Conservation (phyloP, 164 flowering plant genomes). For the Kalanchoe fedtschenkoi region DNA sequence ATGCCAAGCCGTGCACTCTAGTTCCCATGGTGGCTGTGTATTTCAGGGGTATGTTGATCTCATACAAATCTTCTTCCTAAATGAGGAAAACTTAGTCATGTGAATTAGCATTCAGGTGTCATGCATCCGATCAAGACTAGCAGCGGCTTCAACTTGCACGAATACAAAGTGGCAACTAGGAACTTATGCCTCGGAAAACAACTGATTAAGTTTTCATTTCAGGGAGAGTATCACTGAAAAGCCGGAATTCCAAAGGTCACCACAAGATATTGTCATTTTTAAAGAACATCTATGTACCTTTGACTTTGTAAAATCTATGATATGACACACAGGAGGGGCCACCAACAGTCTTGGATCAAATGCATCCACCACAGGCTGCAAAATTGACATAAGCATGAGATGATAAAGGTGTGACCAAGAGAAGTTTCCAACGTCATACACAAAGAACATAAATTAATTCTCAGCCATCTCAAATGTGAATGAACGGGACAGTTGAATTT, state of each 20-base stretch:
- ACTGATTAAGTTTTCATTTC: not conserved
- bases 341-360: conserved; percentile 97
- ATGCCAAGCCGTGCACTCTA: conserved; percentile 90
- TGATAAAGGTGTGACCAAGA: not conserved
- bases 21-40: conserved; percentile 73
- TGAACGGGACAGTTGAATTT: not conserved
- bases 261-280: no score
- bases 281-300: conserved; percentile 36
- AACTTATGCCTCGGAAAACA: no score
- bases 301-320: conserved; percentile 54
- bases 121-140: not conserved
- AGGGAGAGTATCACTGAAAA: not conserved
- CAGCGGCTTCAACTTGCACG: not conserved
- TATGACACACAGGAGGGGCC: conserved; percentile 65
- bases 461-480: no score
- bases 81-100: not conserved
- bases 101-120: not conserved
- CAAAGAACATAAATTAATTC: no score
- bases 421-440: no score
- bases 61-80: conserved; percentile 87
- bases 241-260: not conserved
- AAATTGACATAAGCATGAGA: conserved; percentile 9
- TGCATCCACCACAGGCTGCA: conserved; percentile 98
- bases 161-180: no score
- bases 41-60: conserved; percentile 73